Percentiles rank a stretch among this genome's conserved stretches.
phyloP scores from a whole-genome alignment of 768 basidiomycete species.

The Suillus americanus region DNA sequence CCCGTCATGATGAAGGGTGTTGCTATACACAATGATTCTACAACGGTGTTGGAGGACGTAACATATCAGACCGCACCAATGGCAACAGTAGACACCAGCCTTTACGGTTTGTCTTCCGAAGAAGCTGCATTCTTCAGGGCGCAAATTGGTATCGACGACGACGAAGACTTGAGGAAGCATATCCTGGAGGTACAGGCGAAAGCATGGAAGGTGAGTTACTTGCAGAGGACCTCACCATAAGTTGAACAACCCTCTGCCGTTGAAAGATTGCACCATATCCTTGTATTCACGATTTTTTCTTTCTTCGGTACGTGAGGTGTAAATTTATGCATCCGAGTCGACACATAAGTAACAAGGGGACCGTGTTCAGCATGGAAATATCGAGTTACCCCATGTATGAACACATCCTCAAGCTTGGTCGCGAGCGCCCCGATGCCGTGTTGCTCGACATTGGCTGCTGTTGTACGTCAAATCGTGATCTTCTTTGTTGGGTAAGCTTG shows the following conservation, averaged over 20 bases:
- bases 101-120: constrained; percentile 1
- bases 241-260: not conserved
- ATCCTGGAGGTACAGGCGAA: constrained; percentile 25
- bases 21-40: not conserved
- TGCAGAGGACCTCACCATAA: not conserved
- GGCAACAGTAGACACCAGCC: not conserved
- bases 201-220: constrained; percentile 22
- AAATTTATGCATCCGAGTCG: too few species aligned
- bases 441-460: not conserved
- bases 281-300: not conserved
- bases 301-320: not conserved
- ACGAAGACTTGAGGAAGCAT: constrained; percentile 24
- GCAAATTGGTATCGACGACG: constrained; percentile 25
- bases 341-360: too few species aligned
- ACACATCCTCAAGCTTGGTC: not conserved
- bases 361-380: too few species aligned
- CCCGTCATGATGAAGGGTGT: not conserved
- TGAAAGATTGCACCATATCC: not conserved
- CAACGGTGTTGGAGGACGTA: not conserved
- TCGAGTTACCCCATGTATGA: not conserved
- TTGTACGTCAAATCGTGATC: not conserved
- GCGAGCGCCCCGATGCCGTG: not conserved
- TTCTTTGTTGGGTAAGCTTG: not conserved
- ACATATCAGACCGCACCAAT: too few species aligned
- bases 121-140: constrained; percentile 22